Percentiles rank a stretch among this genome's conserved stretches.
phyloP scores from a whole-genome alignment of 306 rosid species.

The Lithocarpus polystachyus region DNA sequence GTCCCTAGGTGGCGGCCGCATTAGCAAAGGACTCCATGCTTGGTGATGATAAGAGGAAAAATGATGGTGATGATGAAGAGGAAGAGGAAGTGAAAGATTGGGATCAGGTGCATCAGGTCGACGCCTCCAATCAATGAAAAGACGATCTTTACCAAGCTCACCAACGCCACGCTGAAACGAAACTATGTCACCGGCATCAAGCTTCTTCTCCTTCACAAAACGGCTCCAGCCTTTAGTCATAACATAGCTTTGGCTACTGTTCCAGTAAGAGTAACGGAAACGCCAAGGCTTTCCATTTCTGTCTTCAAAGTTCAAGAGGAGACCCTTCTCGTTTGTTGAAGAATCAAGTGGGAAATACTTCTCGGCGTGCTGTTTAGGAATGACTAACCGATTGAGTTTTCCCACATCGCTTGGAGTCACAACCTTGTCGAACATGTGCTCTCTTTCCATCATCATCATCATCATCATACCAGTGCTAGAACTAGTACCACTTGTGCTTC shows the following conservation, averaged over 20 bases:
- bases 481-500: neutral
- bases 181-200: slow-evolving; percentile 80
- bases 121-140: slow-evolving; percentile 76
- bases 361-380: slow-evolving; percentile 89
- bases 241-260: slow-evolving; percentile 91
- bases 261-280: slow-evolving; percentile 92
- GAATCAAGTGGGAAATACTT: slow-evolving; percentile 80
- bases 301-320: slow-evolving; percentile 72
- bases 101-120: slow-evolving; percentile 29
- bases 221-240: slow-evolving; percentile 97
- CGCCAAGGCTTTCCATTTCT: slow-evolving; percentile 73
- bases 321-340: slow-evolving; percentile 71
- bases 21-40: neutral
- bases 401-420: slow-evolving; percentile 95
- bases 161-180: slow-evolving; percentile 79
- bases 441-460: slow-evolving; percentile 36
- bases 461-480: neutral
- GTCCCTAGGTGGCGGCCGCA: slow-evolving; percentile 14
- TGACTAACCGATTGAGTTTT: slow-evolving; percentile 80
- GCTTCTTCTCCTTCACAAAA: slow-evolving; percentile 86
- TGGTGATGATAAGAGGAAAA: neutral
- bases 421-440: slow-evolving; percentile 88
- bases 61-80: slow-evolving; percentile 33
- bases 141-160: slow-evolving; percentile 42
- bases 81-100: slow-evolving; percentile 34